Evolutionary conservation across 768 basidiomycete species (phyloP).

Genomic region (Xanthoconium purpureum): DNA sequence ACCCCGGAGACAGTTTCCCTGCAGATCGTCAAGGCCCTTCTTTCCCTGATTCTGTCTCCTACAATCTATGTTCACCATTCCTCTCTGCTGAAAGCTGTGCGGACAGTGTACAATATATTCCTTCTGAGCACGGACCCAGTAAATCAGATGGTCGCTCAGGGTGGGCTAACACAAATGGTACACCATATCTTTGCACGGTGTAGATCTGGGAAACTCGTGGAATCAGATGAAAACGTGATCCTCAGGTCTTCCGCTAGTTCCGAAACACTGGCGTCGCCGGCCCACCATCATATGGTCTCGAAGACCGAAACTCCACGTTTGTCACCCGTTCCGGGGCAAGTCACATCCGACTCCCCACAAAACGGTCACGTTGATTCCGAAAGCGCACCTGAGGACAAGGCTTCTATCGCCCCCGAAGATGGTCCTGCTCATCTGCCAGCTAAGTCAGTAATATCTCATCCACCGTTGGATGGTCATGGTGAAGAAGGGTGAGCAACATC

Average conservation of each 20-base stretch:
- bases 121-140: constrained; percentile 84
- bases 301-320: constrained; percentile 12
- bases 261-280: constrained; percentile 17
- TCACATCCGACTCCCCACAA: background rate
- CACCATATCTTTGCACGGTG: constrained; percentile 93
- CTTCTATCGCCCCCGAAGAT: constrained; percentile 1
- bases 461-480: constrained; percentile 1
- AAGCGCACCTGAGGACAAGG: background rate
- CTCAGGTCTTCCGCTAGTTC: constrained; percentile 21
- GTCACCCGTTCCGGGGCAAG: constrained; percentile 3
- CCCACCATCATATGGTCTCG: constrained; percentile 1
- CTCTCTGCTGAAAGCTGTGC: constrained; percentile 89
- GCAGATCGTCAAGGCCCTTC: constrained; percentile 93
- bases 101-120: constrained; percentile 98
- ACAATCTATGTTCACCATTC: constrained; percentile 92
- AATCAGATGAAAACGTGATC: constrained; percentile 16
- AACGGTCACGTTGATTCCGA: background rate
- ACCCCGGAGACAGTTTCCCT: constrained; percentile 90
- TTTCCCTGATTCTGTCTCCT: constrained; percentile 84
- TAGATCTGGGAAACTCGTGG: constrained; percentile 33
- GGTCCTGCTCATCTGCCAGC: background rate
- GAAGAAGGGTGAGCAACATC: constrained; percentile 24
- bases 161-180: constrained; percentile 96
- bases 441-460: background rate
- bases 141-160: constrained; percentile 98